A percentile compares a stretch with the other conserved stretches of the same genome.
Conservation (phyloP, 2,329 filamentous ascomycete species). For the Biscogniauxia marginata region DNA sequence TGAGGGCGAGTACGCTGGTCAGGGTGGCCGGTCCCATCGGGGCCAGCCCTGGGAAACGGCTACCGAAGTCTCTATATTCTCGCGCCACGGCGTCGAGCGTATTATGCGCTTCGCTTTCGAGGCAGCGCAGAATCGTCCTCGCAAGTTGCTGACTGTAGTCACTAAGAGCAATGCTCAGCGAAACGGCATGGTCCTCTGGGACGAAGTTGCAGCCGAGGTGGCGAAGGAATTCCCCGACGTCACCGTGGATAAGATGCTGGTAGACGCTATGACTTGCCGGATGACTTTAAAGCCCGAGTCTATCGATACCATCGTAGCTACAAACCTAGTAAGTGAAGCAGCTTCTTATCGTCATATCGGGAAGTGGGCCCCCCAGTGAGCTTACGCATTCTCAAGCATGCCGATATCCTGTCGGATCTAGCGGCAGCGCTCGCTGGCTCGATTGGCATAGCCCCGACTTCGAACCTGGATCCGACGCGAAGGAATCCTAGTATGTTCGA, state of each 20-base stretch:
- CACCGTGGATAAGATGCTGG: constrained; percentile 62
- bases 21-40: constrained; percentile 60
- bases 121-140: constrained; percentile 53
- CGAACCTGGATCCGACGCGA: constrained; percentile 62
- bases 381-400: constrained; percentile 34
- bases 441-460: constrained; percentile 71
- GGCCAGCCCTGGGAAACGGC: constrained; percentile 59
- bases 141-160: constrained; percentile 60
- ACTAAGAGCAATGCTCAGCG: constrained; percentile 66
- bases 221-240: constrained; percentile 60
- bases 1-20: constrained; percentile 65
- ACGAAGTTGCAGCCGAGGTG: constrained; percentile 57
- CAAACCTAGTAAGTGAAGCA: constrained; percentile 45
- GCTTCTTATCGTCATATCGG: constrained; percentile 9
- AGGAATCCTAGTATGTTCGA: constrained; percentile 59
- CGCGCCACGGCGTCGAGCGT: constrained; percentile 56
- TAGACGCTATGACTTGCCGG: constrained; percentile 64
- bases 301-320: constrained; percentile 63
- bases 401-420: constrained; percentile 67
- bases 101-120: constrained; percentile 65
- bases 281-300: constrained; percentile 61
- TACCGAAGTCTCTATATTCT: constrained; percentile 64
- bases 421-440: constrained; percentile 68
- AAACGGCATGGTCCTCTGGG: constrained; percentile 68
- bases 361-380: constrained; percentile 2